phyloP scores from a whole-genome alignment of 2,329 filamentous ascomycete genomes.

The Colletotrichum tropicicola region DNA sequence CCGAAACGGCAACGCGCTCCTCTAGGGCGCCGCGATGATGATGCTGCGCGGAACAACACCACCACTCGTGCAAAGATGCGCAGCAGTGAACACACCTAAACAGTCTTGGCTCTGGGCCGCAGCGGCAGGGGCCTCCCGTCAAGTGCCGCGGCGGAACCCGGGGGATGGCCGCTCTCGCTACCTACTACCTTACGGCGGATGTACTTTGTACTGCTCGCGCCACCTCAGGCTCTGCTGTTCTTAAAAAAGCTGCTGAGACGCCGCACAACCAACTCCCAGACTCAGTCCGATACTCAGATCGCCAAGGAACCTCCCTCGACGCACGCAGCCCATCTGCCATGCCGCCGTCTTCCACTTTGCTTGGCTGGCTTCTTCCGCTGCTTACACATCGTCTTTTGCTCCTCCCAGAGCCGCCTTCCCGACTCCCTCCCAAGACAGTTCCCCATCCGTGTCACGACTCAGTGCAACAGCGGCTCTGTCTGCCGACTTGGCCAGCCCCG shows the following conservation, averaged over 20 bases:
- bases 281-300: slow-evolving; percentile 27
- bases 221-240: slow-evolving; percentile 7
- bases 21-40: too few species aligned
- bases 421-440: neutral
- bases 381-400: slow-evolving; percentile 6
- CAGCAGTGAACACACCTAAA: neutral
- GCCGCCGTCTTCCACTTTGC: too few species aligned
- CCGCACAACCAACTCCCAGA: slow-evolving; percentile 29
- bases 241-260: slow-evolving; percentile 31
- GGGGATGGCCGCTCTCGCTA: neutral
- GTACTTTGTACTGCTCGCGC: slow-evolving; percentile 2
- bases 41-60: neutral
- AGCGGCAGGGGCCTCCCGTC: slow-evolving; percentile 3
- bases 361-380: too few species aligned
- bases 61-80: too few species aligned
- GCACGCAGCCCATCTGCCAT: too few species aligned
- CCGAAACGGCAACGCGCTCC: slow-evolving; percentile 3
- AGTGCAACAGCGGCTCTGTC: slow-evolving; percentile 14
- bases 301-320: slow-evolving; percentile 26
- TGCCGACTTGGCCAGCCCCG: slow-evolving; percentile 20
- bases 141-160: neutral
- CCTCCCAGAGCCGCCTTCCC: neutral
- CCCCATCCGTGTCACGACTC: slow-evolving; percentile 4
- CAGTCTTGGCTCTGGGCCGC: neutral
- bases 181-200: too few species aligned